Conservation (phyloP, 495 filamentous ascomycete genomes). For the Aspergillus sclerotiicarbonarius region DNA sequence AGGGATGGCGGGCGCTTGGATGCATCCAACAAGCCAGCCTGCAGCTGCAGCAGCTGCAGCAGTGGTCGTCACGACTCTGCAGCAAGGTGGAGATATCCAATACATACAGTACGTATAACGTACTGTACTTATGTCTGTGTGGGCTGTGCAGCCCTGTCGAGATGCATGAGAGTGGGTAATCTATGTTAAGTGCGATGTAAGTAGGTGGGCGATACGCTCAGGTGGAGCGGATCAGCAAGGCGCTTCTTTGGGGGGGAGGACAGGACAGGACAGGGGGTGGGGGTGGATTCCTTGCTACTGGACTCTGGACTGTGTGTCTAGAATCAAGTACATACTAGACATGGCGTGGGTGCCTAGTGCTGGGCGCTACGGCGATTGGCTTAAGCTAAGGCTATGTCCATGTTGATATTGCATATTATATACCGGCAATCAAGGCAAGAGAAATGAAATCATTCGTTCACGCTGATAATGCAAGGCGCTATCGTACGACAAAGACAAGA, state of each 20-base stretch:
- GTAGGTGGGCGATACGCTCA: not conserved
- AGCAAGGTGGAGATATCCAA: no score
- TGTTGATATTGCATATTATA: constrained; percentile 1
- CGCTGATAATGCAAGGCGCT: constrained; percentile 5
- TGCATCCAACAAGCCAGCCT: no score
- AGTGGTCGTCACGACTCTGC: no score
- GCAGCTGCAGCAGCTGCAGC: no score
- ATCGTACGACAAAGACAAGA: not conserved
- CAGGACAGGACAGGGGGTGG: not conserved
- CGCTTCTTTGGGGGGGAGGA: not conserved
- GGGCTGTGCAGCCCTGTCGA: no score
- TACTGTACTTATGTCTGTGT: no score
- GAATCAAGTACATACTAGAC: no score
- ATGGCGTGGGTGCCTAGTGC: not conserved
- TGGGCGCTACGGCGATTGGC: not conserved
- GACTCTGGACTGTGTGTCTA: no score
- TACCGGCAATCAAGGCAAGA: not conserved
- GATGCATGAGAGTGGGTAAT: no score
- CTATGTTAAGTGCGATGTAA: no score
- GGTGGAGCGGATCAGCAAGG: not conserved
- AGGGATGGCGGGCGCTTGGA: no score
- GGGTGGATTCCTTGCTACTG: not conserved
- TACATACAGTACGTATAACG: no score
- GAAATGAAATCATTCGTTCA: not conserved
- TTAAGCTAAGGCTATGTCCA: not conserved